Evolutionary conservation across 345 rosid genomes (phyloP), one percentile per base, ranked within the genome.

Genomic region (Salix viminalis): DNA sequence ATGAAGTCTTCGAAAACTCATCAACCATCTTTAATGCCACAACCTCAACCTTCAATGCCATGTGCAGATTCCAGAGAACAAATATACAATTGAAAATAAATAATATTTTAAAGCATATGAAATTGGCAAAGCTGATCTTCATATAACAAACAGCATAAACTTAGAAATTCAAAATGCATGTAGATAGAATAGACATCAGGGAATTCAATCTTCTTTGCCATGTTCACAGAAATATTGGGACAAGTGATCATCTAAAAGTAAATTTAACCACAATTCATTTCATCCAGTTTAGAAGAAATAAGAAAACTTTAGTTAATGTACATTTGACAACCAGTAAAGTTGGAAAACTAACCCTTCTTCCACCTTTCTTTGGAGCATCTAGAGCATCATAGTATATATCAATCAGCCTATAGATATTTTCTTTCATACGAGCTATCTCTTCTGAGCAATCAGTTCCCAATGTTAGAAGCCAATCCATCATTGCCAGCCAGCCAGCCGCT

Each of bases 371-470:
- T 0, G 92, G 90, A 67, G 97, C 94, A 77, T 92, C 93, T 0
- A 91, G 90, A 67, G 97, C 94, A 77, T 92, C 93, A 78, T 91
- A 94, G 72, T 91, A 92, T 65, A 87, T 68, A 77, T 92, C 86
- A 39, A 89, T 80, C 69, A 91, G 75, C 50, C 34, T 70, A 1
- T 14, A 23, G 68, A 94, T 76, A 24, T 87, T 89, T 65, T 75
- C 30, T 81, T 76, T 84, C 87, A 88, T 73, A 21, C 5, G 34
- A 18, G 5, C 61, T 77, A 74, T 90, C 88, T 91, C 94, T 7
- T 50, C 66, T 15, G 69, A 56, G 5, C 65, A 73, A 24, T 84
- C 83, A 66, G 78, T 85, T 75, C 87, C 86, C 3, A 90, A 61
- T 1, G 76, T 81, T 37, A 92, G 88, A 65, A 79, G 61, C 2